Conservation (phyloP, 2,329 filamentous ascomycete genomes). For the Fusarium secorum region DNA sequence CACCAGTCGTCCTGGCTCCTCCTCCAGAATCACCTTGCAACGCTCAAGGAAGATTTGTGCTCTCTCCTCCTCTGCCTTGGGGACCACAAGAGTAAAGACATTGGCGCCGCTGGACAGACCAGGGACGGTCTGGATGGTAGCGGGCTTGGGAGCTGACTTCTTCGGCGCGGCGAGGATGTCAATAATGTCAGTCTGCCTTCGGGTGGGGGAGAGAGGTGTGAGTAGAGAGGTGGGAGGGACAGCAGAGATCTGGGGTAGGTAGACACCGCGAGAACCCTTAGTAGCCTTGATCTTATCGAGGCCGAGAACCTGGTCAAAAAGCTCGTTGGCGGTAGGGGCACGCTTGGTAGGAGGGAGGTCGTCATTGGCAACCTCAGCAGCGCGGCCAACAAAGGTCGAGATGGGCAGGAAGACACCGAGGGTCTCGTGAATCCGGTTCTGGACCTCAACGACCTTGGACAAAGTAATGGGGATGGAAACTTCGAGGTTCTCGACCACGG, state of each 20-base stretch:
- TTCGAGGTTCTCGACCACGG: constrained; percentile 59
- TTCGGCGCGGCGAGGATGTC: constrained; percentile 72
- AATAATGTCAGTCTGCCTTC: constrained; percentile 72
- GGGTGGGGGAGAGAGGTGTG: constrained; percentile 42
- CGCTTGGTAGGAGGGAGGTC: constrained; percentile 75
- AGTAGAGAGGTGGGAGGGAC: constrained; percentile 57
- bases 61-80: constrained; percentile 80
- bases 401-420: constrained; percentile 84
- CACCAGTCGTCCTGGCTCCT: constrained; percentile 79
- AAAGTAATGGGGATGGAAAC: constrained; percentile 82
- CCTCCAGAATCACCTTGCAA: constrained; percentile 83
- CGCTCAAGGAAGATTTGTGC: constrained; percentile 84
- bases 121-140: constrained; percentile 49
- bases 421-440: constrained; percentile 79
- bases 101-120: constrained; percentile 69
- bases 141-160: constrained; percentile 39
- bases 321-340: constrained; percentile 74
- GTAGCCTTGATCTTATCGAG: constrained; percentile 58
- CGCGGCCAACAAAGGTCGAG: constrained; percentile 85
- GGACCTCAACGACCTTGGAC: constrained; percentile 77
- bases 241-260: constrained; percentile 75
- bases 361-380: constrained; percentile 87
- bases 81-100: constrained; percentile 82
- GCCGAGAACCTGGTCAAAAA: constrained; percentile 90
- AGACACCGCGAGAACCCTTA: constrained; percentile 65